A percentile compares a stretch with the other conserved stretches of the same genome.
Evolutionary conservation across 305 asterid genomes (phyloP).

Genomic region (Fraxinus latifolia): DNA sequence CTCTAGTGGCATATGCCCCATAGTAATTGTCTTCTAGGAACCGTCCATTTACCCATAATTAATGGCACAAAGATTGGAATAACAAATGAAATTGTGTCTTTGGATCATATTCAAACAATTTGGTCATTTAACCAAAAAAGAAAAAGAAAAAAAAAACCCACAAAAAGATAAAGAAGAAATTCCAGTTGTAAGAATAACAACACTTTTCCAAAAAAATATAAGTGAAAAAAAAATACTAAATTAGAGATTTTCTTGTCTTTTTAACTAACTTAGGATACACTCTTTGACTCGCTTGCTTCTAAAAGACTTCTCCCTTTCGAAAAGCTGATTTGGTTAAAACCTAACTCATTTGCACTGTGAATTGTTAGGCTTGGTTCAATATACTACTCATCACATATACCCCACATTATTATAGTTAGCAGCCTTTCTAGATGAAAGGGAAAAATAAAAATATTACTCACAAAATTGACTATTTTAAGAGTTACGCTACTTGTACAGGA

Average conservation of each 20-base stretch:
- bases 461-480: too few relatives aligned
- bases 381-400: too few relatives aligned
- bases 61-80: not conserved
- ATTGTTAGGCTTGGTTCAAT: not conserved
- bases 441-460: too few relatives aligned
- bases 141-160: not conserved
- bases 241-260: not conserved
- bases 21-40: not conserved
- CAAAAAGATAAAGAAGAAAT: not conserved
- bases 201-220: not conserved
- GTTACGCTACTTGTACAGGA: too few relatives aligned
- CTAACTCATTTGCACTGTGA: not conserved
- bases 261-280: not conserved
- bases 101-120: not conserved
- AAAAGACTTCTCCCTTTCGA: not conserved
- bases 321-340: not conserved
- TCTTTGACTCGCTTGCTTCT: not conserved
- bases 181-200: not conserved
- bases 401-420: not conserved
- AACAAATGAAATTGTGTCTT: not conserved
- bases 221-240: not conserved
- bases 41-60: too few relatives aligned
- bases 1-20: not conserved
- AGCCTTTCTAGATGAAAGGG: not conserved
- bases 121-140: too few relatives aligned